Evolutionary conservation across 2,329 filamentous ascomycete species (phyloP), one percentile per base, ranked within the genome.

Genomic region (Coniochaeta sp.): DNA sequence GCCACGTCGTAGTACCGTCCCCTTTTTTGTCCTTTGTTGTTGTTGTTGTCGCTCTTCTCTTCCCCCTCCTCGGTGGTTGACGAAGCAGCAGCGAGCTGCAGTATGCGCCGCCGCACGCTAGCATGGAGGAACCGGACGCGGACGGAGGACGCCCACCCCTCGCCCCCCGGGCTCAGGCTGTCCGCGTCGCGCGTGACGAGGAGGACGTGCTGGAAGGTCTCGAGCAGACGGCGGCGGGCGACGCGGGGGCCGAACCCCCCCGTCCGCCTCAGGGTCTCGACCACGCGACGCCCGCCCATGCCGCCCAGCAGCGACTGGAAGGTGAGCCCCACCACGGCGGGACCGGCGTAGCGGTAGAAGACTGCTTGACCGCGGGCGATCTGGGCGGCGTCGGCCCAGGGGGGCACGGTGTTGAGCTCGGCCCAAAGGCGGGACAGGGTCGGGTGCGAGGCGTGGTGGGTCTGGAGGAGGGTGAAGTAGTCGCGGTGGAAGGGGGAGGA

Each of bases 321-420:
- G 9, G 85, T 82, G 55, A 87, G 79, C 10, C 76, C 85, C 8
- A 86, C 88, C 22, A 91, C 72, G 24, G 82, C 82, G 0, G 88
- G 83, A 0, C 84, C 85, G 19, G 84, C 88, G 71, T 92, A 93
- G 38, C 89, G 83, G 71, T 90, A 92, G 68, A 92, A 91, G 0
- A 91, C 83, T 65, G 89, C 83, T 69, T 93, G 89, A 0, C 89
- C 90, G 67, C 89, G 79, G 61, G 81, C 77, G 60, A 93, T 87
- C 68, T 91, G 88, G 1, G 81, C 81, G 89, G 89, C 93, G 69
- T 92, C 85, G 2, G 93, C 89, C 89, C 89, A 93, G 0, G 82
- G 77, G 0, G 89, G 90, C 4, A 91, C 73, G 0, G 81, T 85
- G 60, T 85, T 87, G 60, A 89, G 78, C 67, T 91, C 79, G 0